These are phyloP conservation scores for Stemphylium lycopersici DNA, from an alignment of 2,329 filamentous ascomycete genomes.

Conservation along the genomic window DNA sequence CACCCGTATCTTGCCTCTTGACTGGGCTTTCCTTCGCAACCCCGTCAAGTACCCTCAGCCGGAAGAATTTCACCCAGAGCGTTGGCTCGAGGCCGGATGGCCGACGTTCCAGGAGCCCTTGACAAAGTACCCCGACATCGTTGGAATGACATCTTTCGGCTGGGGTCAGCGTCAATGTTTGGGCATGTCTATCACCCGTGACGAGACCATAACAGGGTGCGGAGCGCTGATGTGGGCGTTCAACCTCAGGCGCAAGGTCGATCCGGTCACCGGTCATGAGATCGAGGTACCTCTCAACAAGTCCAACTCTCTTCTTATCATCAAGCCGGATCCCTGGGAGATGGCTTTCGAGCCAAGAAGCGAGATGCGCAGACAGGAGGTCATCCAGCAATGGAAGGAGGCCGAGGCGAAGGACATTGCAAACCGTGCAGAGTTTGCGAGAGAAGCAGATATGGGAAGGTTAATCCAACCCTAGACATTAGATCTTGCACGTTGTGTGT, in stretches of 20 bases:
- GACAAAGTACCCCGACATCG: constrained; percentile 67
- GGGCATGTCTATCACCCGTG: constrained; percentile 66
- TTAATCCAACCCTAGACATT: constrained; percentile 8
- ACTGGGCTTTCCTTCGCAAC: constrained; percentile 52
- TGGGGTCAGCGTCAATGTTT: constrained; percentile 69
- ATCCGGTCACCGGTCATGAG: constrained; percentile 49
- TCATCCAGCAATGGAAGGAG: constrained; percentile 42
- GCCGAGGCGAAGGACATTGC: constrained; percentile 46
- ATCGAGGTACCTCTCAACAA: constrained; percentile 56
- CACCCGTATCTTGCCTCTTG: constrained; percentile 45
- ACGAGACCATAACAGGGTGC: constrained; percentile 59
- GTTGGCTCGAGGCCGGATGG: constrained; percentile 67
- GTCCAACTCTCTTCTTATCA: constrained; percentile 62
- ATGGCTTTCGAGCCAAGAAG: constrained; percentile 62
- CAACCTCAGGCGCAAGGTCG: constrained; percentile 57
- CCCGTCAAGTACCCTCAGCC: constrained; percentile 66
- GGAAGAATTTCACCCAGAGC: constrained; percentile 67
- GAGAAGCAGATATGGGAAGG: constrained; percentile 27
- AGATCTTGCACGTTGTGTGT: not conserved
- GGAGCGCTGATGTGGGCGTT: constrained; percentile 57
- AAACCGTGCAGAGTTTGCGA: constrained; percentile 46
- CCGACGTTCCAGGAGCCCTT: constrained; percentile 70
- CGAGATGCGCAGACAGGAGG: constrained; percentile 42
- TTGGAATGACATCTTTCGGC: constrained; percentile 69
- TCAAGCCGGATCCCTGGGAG: constrained; percentile 62